phyloP scores from a whole-genome alignment of 495 filamentous ascomycete species.

The Penicillium psychrofluorescens region DNA sequence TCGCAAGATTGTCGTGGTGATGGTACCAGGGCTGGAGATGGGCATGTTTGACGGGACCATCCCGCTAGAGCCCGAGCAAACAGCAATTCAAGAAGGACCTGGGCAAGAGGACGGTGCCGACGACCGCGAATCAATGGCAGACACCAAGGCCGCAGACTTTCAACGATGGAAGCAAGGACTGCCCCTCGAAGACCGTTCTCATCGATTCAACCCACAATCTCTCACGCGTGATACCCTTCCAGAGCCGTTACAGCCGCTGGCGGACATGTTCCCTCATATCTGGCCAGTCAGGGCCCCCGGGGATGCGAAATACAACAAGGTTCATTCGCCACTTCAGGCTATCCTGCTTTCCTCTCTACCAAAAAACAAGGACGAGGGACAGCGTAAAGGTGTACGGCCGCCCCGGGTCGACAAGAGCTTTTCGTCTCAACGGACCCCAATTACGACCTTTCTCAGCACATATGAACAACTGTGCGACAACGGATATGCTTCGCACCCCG shows the following conservation, averaged over 20 bases:
- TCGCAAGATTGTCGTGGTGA: constrained; percentile 79
- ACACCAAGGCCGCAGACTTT: constrained; percentile 26
- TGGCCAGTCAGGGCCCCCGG: constrained; percentile 87
- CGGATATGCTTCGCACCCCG: constrained; percentile 75
- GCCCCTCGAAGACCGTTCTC: constrained; percentile 30
- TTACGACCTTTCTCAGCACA: constrained; percentile 67
- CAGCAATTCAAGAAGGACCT: constrained; percentile 3
- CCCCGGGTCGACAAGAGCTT: constrained; percentile 52
- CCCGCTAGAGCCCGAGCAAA: constrained; percentile 27
- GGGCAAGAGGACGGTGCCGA: constrained; percentile 11
- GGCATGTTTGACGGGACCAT: constrained; percentile 77
- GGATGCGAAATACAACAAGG: constrained; percentile 67
- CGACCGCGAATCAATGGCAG: constrained; percentile 7
- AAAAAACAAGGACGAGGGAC: constrained; percentile 49
- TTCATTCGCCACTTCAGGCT: constrained; percentile 77
- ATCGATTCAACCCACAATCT: constrained; percentile 63
- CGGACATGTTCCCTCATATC: constrained; percentile 75
- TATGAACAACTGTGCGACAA: constrained; percentile 70
- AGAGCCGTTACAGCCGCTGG: constrained; percentile 56
- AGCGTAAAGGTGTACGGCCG: constrained; percentile 48
- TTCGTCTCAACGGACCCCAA: constrained; percentile 63
- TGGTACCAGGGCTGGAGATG: constrained; percentile 86
- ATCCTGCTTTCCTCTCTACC: constrained; percentile 67
- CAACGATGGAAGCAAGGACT: constrained; percentile 37
- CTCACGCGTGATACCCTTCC: constrained; percentile 57